Evolutionary conservation across 2,329 filamentous ascomycete species (phyloP), one percentile per base, ranked within the genome.

Genomic region (Sclerotinia subarctica): DNA sequence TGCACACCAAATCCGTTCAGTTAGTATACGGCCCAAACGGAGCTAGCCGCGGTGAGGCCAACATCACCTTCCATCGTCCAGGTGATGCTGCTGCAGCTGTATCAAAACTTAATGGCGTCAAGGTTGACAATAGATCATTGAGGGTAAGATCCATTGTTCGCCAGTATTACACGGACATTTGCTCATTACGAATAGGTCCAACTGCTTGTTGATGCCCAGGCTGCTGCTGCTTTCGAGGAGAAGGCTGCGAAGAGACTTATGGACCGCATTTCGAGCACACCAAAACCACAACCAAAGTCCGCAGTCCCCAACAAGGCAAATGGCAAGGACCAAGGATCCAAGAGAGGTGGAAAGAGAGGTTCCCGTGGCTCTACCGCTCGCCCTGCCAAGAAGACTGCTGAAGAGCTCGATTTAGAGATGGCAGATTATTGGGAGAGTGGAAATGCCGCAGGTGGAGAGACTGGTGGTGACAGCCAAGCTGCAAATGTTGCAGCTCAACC

Each of bases 321-420:
- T 74, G 79, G 81, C 54, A 78, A 73, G 73, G 78, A 81, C 74
- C 85, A 85, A 79, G 85, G 84, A 78, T 80, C 26, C 8, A 67
- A 67, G 65, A 54, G 58, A 53, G 65, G 58, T 26, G 81, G 69
- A 67, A 70, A 64, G 46, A 63, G 46, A 64, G 82, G 84, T 68
- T 82, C 83, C 71, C 82, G 80, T 65, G 74, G 74, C 10, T 10
- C 88, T 73, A 90, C 82, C 76, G 82, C 85, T 72, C 87, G 90
- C 75, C 84, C 90, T 73, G 81, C 88, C 76, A 84, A 96, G 82
- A 98, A 98, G 91, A 96, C 93, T 0, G 88, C 90, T 1, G 94
- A 97, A 78, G 94, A 99, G 82, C 88, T 99, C 35, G 95, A 99
- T 79, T 93, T 92, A 5, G 95, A 99, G 80, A 99, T 99, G 95